Conservation (phyloP, 768 basidiomycete species). For the Daedaleopsis nitida region DNA sequence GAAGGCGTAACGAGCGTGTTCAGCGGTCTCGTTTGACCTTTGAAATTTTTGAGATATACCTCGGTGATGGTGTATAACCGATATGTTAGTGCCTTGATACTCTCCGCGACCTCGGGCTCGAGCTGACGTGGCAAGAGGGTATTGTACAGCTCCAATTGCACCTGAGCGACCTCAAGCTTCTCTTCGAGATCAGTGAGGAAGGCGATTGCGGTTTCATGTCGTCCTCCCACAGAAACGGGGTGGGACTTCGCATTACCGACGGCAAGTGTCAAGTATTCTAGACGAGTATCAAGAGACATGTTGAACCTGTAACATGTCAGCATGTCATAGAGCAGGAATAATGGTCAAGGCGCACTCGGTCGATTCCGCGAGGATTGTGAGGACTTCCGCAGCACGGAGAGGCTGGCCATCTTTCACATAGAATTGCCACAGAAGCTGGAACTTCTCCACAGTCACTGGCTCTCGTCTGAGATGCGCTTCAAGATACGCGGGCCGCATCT, state of each 20-base stretch:
- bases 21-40: neutral
- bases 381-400: constrained; percentile 83
- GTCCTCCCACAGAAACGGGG: constrained; percentile 72
- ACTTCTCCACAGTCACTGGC: constrained; percentile 77
- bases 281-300: constrained; percentile 66
- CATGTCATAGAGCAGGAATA: neutral
- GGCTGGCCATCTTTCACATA: constrained; percentile 92
- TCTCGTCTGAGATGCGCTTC: constrained; percentile 86
- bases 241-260: constrained; percentile 97
- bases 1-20: neutral
- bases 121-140: constrained; percentile 53
- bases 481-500: constrained; percentile 87
- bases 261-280: constrained; percentile 93
- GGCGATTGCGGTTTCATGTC: constrained; percentile 88
- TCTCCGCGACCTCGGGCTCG: constrained; percentile 64
- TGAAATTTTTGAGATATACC: constrained; percentile 45
- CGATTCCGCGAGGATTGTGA: constrained; percentile 82
- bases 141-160: constrained; percentile 90
- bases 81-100: constrained; percentile 59
- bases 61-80: constrained; percentile 81
- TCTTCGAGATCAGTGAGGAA: constrained; percentile 96
- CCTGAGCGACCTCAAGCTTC: constrained; percentile 94
- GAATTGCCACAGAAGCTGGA: constrained; percentile 94
- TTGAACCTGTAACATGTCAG: constrained; percentile 50
- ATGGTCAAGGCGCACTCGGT: constrained; percentile 58